Conservation (phyloP, 257 asterid genomes). For the Forsythia suspensa region DNA sequence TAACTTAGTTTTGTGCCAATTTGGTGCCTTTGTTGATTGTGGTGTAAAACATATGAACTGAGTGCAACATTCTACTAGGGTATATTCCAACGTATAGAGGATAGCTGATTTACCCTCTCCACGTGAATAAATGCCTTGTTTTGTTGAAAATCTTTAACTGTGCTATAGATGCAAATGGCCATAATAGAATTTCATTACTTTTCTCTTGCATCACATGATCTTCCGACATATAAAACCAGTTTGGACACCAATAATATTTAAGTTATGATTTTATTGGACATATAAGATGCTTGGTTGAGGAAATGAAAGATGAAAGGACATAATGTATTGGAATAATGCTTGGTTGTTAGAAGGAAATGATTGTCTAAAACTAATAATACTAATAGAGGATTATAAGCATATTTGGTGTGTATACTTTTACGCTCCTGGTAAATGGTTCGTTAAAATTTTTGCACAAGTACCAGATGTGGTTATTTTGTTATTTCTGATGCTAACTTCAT, state of each 20-base stretch:
- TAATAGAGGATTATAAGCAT: not conserved
- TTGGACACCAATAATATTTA: not conserved
- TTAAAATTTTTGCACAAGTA: not conserved
- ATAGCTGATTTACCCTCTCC: not conserved
- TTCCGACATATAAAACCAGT: not conserved
- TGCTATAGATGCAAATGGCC: conserved; percentile 7
- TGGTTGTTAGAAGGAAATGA: not conserved
- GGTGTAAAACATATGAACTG: conserved; percentile 1
- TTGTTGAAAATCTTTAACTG: conserved; percentile 1
- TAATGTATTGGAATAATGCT: not conserved
- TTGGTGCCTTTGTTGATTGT: not conserved
- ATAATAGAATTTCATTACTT: conserved; percentile 7
- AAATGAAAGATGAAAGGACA: not conserved
- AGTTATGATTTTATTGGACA: no score
- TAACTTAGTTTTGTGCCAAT: not conserved
- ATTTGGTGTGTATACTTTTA: conserved; percentile 3
- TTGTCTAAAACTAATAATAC: conserved; percentile 15
- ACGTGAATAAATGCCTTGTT: not conserved
- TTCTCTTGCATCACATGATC: not conserved
- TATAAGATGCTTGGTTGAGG: not conserved
- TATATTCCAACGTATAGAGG: not conserved
- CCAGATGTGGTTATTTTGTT: not conserved
- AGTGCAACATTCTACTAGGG: not conserved
- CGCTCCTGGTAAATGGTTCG: conserved; percentile 7
- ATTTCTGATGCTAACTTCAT: conserved; percentile 1